Percentiles rank a stretch among this genome's conserved stretches.
Evolutionary conservation across 257 asterid genomes (phyloP).

Genomic region (Solanum sparsipilum): DNA sequence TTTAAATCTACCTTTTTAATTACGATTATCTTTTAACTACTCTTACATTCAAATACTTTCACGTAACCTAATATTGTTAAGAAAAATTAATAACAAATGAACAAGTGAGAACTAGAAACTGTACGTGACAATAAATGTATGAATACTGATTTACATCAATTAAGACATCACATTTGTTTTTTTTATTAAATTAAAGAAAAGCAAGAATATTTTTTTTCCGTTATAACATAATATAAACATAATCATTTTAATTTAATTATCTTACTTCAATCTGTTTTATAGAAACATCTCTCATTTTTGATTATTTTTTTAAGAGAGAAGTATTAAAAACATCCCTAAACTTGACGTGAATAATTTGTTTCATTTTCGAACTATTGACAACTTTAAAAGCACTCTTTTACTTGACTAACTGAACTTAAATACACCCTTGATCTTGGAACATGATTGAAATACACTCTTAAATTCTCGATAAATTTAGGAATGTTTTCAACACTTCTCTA

Average conservation of each 20-base stretch:
- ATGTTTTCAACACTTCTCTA: no score
- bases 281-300: neutral
- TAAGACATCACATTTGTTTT: neutral
- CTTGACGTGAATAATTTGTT: no score
- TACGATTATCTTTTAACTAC: neutral
- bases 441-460: neutral
- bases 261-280: neutral
- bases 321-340: no score
- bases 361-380: neutral
- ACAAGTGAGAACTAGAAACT: neutral
- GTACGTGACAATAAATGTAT: neutral
- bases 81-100: neutral
- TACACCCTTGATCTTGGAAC: neutral
- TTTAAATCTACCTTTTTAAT: neutral
- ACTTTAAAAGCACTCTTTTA: no score
- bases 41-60: neutral
- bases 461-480: no score
- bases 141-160: neutral
- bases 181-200: no score
- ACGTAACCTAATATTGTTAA: neutral
- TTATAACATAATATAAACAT: neutral
- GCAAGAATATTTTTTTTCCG: neutral
- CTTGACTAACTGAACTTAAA: no score
- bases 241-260: neutral
- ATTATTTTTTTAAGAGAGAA: neutral